These are phyloP conservation scores for Aegilops longissima DNA, from an alignment of 176 grass and related monocot genomes.

Conservation along the genomic window DNA sequence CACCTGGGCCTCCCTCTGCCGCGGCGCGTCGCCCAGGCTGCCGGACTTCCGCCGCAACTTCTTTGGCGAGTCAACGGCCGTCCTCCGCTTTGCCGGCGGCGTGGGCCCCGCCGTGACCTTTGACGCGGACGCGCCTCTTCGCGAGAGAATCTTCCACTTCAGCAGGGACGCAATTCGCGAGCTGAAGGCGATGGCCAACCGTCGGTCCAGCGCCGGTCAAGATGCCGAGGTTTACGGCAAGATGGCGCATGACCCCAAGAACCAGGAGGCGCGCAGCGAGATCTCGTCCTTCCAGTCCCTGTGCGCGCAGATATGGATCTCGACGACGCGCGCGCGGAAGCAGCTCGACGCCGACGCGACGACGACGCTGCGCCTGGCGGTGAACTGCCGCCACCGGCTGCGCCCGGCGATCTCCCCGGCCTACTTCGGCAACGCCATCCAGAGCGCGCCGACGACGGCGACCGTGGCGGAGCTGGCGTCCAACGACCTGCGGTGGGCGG, in stretches of 20 bases:
- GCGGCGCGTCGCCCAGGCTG: constrained; percentile 50
- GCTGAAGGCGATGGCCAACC: constrained; percentile 72
- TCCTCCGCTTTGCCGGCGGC: constrained; percentile 69
- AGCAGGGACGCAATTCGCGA: constrained; percentile 51
- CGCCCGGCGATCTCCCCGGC: constrained; percentile 46
- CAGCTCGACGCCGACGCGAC: constrained; percentile 46
- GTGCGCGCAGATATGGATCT: constrained; percentile 74
- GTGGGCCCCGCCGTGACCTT: constrained; percentile 74
- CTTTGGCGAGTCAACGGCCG: constrained; percentile 75
- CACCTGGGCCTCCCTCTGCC: constrained; percentile 75
- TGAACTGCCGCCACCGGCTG: constrained; percentile 90
- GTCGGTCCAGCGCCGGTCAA: neutral
- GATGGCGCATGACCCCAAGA: constrained; percentile 61
- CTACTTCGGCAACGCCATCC: constrained; percentile 99
- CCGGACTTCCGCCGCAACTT: constrained; percentile 76
- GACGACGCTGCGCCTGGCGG: constrained; percentile 87
- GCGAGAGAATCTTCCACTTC: constrained; percentile 86
- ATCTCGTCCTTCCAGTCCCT: constrained; percentile 92
- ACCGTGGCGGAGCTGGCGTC: constrained; percentile 63
- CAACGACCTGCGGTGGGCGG: constrained; percentile 64
- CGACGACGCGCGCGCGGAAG: constrained; percentile 70
- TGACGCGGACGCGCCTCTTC: constrained; percentile 63
- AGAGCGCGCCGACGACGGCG: constrained; percentile 71
- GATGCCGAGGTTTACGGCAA: constrained; percentile 80
- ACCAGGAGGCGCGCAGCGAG: constrained; percentile 23